Percentiles rank a stretch among this genome's conserved stretches.
These are phyloP conservation scores for Calonectria ilicicola DNA, from an alignment of 2,329 filamentous ascomycete genomes.

Conservation along the genomic window DNA sequence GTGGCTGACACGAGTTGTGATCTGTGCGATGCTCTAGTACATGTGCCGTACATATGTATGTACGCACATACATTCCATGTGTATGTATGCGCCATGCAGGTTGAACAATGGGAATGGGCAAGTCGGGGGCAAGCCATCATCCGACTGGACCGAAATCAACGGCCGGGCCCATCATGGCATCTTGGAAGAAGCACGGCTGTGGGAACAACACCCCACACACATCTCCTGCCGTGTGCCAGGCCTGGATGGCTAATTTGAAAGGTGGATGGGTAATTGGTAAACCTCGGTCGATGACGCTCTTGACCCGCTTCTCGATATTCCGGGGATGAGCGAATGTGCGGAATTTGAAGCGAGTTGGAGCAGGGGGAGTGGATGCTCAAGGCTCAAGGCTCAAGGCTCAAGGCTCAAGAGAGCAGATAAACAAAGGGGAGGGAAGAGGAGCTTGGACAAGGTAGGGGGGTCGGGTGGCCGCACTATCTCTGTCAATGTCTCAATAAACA, in stretches of 20 bases:
- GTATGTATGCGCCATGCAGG: not conserved
- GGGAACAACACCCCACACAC: not conserved
- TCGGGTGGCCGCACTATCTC: too few relatives aligned
- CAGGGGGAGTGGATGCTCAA: too few relatives aligned
- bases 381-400: too few relatives aligned
- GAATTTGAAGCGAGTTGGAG: too few relatives aligned
- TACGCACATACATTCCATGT: not conserved
- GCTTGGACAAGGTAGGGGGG: not conserved
- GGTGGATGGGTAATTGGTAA: too few relatives aligned
- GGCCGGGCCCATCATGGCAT: not conserved
- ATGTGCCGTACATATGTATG: not conserved
- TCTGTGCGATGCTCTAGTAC: not conserved
- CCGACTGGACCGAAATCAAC: not conserved
- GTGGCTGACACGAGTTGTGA: not conserved
- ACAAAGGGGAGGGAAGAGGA: not conserved
- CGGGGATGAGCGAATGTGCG: too few relatives aligned
- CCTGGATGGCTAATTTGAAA: too few relatives aligned
- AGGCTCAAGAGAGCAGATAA: not conserved
- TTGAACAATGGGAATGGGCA: not conserved
- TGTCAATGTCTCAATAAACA: not conserved
- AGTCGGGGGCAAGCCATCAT: not conserved
- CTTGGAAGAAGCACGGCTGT: not conserved
- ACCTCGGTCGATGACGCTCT: too few relatives aligned
- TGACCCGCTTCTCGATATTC: too few relatives aligned
- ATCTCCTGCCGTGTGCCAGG: not conserved